These are phyloP conservation scores for Mimosa pudica DNA, from an alignment of 306 rosid species.

Conservation along the genomic window DNA sequence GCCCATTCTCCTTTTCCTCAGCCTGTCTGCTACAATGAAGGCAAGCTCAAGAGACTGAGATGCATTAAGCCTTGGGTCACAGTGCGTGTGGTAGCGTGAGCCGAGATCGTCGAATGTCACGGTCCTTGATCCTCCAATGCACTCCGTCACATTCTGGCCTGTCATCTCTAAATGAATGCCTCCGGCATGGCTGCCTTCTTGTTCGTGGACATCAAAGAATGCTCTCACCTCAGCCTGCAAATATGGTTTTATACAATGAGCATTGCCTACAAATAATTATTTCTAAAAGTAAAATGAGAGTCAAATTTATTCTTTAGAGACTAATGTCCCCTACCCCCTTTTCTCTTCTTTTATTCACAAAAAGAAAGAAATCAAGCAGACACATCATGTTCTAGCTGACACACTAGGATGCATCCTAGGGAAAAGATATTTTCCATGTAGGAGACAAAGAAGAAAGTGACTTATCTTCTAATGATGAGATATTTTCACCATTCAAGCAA, in stretches of 20 bases:
- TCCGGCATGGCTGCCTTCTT: conserved; percentile 82
- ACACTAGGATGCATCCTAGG: neutral
- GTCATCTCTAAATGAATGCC: conserved; percentile 84
- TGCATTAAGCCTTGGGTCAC: conserved; percentile 79
- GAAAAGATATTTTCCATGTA: neutral
- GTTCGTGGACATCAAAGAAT: conserved; percentile 81
- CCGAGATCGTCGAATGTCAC: conserved; percentile 76
- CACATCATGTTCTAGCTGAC: neutral
- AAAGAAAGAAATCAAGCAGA: neutral
- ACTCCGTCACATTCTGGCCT: conserved; percentile 80
- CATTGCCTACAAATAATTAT: neutral
- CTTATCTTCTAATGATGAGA: neutral
- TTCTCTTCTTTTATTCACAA: too few relatives aligned
- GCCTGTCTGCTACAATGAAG: conserved; percentile 69
- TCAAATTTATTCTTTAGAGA: neutral
- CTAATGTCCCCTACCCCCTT: too few relatives aligned
- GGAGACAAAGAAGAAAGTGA: neutral
- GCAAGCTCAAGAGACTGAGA: conserved; percentile 79
- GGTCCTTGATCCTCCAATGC: conserved; percentile 76
- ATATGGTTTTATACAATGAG: conserved; percentile 23
- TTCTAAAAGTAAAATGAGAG: too few relatives aligned
- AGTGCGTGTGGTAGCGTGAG: conserved; percentile 81
- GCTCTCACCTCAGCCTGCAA: conserved; percentile 76
- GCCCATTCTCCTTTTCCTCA: conserved; percentile 73
- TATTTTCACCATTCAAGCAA: neutral